These are phyloP conservation scores for Citrus glauca DNA, from an alignment of 345 rosid species.

Conservation along the genomic window DNA sequence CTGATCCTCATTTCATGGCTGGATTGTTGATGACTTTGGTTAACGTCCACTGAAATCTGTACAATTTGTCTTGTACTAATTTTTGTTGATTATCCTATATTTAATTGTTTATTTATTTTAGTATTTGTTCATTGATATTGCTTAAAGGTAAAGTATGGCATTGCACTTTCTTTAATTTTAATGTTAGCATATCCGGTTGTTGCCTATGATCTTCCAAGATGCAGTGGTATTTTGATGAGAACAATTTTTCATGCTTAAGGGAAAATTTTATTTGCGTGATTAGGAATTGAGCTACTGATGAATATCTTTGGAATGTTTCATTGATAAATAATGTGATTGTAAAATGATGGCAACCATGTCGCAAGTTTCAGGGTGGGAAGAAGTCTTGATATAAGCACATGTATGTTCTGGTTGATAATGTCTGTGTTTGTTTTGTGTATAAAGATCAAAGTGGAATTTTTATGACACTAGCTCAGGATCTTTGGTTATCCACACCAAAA, in stretches of 20 bases:
- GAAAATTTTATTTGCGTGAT: neutral
- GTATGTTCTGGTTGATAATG: neutral
- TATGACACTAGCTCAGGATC: neutral
- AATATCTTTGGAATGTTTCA: neutral
- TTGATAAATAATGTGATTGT: neutral
- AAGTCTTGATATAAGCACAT: neutral
- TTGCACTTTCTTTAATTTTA: neutral
- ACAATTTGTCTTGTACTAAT: neutral
- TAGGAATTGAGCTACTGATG: neutral
- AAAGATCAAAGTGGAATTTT: neutral
- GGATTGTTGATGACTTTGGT: neutral
- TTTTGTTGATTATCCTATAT: neutral
- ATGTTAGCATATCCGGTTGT: neutral
- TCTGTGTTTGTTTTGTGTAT: neutral
- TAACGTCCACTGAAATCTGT: neutral
- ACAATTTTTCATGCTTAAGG: neutral
- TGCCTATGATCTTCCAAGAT: neutral
- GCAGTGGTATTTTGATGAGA: neutral
- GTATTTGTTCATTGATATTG: neutral
- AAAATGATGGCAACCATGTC: neutral
- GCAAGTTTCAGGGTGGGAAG: neutral
- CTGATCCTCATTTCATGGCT: neutral
- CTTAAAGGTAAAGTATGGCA: neutral
- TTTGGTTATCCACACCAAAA: neutral
- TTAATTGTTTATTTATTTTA: neutral